Conservation (phyloP, 805 yeast species). For the Grigorovia humatica region DNA sequence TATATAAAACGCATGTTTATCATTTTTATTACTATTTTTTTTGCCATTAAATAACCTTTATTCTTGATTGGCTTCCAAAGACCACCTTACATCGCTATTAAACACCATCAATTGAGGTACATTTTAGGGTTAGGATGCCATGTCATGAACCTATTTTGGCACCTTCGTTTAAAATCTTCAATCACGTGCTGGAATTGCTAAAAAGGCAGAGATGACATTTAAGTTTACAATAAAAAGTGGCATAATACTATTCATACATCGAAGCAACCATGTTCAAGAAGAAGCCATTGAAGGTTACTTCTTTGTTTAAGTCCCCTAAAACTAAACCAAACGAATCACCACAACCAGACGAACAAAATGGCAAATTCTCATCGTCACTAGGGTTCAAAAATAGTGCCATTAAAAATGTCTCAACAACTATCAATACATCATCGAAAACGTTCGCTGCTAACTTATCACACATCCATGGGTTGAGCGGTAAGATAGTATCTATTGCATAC, state of each 20-base stretch:
- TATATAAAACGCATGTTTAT: background rate
- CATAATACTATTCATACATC: too few species aligned
- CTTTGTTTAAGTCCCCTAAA: slow-evolving; percentile 25
- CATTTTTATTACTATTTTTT: background rate
- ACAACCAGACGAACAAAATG: background rate
- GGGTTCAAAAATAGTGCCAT: slow-evolving; percentile 1
- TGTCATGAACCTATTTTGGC: too few species aligned
- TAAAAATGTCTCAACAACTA: slow-evolving; percentile 19
- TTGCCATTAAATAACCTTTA: too few species aligned
- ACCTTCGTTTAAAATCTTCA: background rate
- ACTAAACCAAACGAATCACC: background rate
- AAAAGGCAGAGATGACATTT: background rate
- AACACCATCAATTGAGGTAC: too few species aligned
- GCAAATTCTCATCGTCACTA: background rate
- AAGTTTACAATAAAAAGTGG: too few species aligned
- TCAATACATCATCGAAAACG: slow-evolving; percentile 20
- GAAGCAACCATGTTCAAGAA: slow-evolving; percentile 25
- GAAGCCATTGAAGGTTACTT: slow-evolving; percentile 26
- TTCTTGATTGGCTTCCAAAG: too few species aligned
- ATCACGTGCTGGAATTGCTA: background rate
- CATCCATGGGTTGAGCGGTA: slow-evolving; percentile 54
- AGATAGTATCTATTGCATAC: slow-evolving; percentile 56
- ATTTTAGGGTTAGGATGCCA: too few species aligned
- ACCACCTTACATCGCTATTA: too few species aligned
- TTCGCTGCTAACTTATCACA: slow-evolving; percentile 27